Evolutionary conservation across 2,329 filamentous ascomycete species (phyloP), one percentile per base, ranked within the genome.

Genomic region (Colletotrichum sp.): DNA sequence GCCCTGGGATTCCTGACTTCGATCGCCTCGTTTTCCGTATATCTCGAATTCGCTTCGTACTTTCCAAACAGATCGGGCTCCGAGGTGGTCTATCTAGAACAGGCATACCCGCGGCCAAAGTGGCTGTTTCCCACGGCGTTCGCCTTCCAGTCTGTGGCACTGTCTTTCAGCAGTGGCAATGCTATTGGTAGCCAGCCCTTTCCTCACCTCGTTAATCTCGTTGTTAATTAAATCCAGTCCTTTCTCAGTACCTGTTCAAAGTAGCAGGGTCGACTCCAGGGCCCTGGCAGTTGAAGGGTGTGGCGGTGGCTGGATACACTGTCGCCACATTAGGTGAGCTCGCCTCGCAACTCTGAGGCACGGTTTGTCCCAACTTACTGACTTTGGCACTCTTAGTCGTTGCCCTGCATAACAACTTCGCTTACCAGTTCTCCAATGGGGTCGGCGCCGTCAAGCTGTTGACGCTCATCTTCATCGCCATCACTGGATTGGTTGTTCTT

Each of bases 31-130:
- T 68, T 62, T 2, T 84, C 87, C 0, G 89, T 92, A 0, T 94
- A 93, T 70, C 88, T 94, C 9, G 92, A 94, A 79, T 90, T 90
- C 18, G 89, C 92, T 0, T 87, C 90, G 1, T 94, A 92, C 76
- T 94, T 94, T 71, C 92, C 92, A 0, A 93, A 90, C 80, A 89
- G 92, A 8, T 93, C 90, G 1, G 92, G 92, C 0, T 89, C 89
- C 0, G 92, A 94, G 79, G 92, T 93, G 0, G 92, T 93, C 0
- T 94, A 93, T 77, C 87, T 94, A 0, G 92, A 94, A 78, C 93
- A 94, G 79, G 90, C 92, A 0, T 94, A 89, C 76, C 92, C 92
- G 1, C 87, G 91, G 1, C 93, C 93, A 0, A 89, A 87, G 69
- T 93, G 91, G 80, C 87, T 94, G 72, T 91, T 94, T 59, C 91